Base-by-base conservation (phyloP, 2,329 filamentous ascomycete species). In the Aspergillus tamarii region DNA sequence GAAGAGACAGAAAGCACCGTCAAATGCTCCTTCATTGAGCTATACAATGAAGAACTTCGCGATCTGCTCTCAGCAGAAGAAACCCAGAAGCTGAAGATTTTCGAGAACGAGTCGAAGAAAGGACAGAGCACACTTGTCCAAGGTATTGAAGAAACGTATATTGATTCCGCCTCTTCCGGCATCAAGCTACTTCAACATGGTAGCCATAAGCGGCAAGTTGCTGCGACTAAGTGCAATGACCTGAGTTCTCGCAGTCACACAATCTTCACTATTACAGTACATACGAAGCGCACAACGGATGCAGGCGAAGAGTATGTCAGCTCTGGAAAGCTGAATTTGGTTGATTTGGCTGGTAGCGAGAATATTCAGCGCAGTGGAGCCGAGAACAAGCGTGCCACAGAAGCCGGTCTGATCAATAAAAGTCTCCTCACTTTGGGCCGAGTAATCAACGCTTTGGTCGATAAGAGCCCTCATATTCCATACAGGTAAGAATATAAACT, bases 141-240 rank as follows among this genome's bases (percentile, higher is more conserved):
- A 77, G 95, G 95, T 4, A 96, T 99, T 93, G 96, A 98, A 77
- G 95, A 99, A 79, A 91, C 91, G 8, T 92, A 97, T 76, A 96
- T 99, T 72, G 91, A 92, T 74, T 91, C 84, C 67, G 94, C 95
- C 0, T 85, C 87, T 14, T 91, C 93, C 57, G 95, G 95, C 65
- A 94, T 99, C 78, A 91, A 92, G 78, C 85, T 97, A 66, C 86
- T 99, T 53, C 92, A 95, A 71, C 86, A 90, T 67, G 96, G 95
- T 66, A 97, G 93, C 77, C 85, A 95, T 80, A 96, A 94, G 79
- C 91, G 95, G 57, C 95, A 99, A 78, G 95, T 99, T n/a, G 96
- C 95, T 7, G 93, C 96, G 4, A 99, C 95, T n/a, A 98, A 98
- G 79, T 99, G 95, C 86, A 99, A 99, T 77, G 95, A 99, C 72